These are phyloP conservation scores for Dicorynia guianensis DNA, from an alignment of 306 rosid genomes.

Conservation along the genomic window DNA sequence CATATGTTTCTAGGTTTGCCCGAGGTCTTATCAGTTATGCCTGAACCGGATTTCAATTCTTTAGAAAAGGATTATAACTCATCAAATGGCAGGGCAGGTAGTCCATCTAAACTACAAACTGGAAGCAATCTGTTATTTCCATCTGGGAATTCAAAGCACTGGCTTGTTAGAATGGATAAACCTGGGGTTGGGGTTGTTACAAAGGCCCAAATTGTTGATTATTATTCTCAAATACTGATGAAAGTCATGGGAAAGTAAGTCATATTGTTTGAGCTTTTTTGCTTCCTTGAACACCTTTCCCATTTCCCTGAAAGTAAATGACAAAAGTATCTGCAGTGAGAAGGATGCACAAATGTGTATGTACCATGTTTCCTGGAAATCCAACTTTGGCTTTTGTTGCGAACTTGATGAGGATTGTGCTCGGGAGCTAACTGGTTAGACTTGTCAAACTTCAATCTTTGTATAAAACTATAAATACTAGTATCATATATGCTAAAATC, in stretches of 20 bases:
- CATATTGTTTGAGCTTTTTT: not conserved
- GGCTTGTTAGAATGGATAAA: slow-evolving; percentile 85
- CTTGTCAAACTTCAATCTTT: slow-evolving; percentile 11
- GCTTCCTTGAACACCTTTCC: slow-evolving; percentile 23
- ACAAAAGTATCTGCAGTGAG: slow-evolving; percentile 58
- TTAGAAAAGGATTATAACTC: slow-evolving; percentile 59
- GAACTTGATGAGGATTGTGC: slow-evolving; percentile 87
- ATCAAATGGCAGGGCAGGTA: slow-evolving; percentile 39
- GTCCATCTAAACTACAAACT: slow-evolving; percentile 33
- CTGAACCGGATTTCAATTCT: slow-evolving; percentile 63
- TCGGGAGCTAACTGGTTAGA: slow-evolving; percentile 64
- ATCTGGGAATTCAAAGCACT: slow-evolving; percentile 66
- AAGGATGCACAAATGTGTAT: slow-evolving; percentile 93
- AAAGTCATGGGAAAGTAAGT: slow-evolving; percentile 86
- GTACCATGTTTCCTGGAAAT: slow-evolving; percentile 86
- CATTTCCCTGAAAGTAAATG: slow-evolving; percentile 31
- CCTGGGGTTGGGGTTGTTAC: slow-evolving; percentile 83
- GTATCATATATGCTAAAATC: not conserved
- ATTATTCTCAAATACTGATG: slow-evolving; percentile 74
- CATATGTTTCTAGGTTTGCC: slow-evolving; percentile 64
- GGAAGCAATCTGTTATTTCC: slow-evolving; percentile 63
- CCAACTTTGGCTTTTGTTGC: slow-evolving; percentile 86
- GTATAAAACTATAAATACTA: slow-evolving; percentile 6
- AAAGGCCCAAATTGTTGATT: slow-evolving; percentile 92
- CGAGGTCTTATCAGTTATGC: slow-evolving; percentile 61